Base-by-base conservation (phyloP, 805 yeast genomes). In the Maudiozyma bulderi region DNA sequence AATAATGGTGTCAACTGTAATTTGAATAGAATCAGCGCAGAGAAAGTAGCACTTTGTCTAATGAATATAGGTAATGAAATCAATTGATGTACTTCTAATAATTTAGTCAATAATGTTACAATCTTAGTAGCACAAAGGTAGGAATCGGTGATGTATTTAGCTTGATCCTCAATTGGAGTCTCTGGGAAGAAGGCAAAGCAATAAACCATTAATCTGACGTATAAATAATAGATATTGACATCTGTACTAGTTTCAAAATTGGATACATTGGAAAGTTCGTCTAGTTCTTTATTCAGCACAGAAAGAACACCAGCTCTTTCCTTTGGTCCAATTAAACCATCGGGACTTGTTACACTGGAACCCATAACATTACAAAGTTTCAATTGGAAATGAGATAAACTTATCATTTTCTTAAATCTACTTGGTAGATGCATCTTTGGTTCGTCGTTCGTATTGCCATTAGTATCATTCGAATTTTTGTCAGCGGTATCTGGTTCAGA, bases 141-240 rank as follows among this genome's bases (percentile, higher is more conserved):
- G 0, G 95, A 95, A 34, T 81, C 78, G 15, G 87, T 82, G 11
- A 89, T 90, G 62, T 85, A 88, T 57, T 82, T 81, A 0, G 87
- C 84, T 65, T 87, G 95, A 65, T 86, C 95, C 55, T 84, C 93
- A 47, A 81, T 76, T 8, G 95, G 88, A 0, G 95, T 84, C 26
- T 87, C 90, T n/a, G 95, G 91, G 51, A 88, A 70, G 57, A 90
- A 90, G 3, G 96, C 91, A 73, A 86, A 90, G 50, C 90, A 80
- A 62, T 95, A 86, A 42, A 90, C 76, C 78, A 86, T 84, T 53
- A 87, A 72, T 57, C 84, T 80, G 44, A 87, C 82, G 64, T 90
- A 88, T 5, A 86, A 72, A 58, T 78, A 85, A 60, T 86, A 86
- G 41, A 86, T 82, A 55, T 88, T 95, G 6, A 87, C 81, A 0